Evolutionary conservation across 2,329 filamentous ascomycete genomes (phyloP).

Genomic region (Diplodia scrobiculata): DNA sequence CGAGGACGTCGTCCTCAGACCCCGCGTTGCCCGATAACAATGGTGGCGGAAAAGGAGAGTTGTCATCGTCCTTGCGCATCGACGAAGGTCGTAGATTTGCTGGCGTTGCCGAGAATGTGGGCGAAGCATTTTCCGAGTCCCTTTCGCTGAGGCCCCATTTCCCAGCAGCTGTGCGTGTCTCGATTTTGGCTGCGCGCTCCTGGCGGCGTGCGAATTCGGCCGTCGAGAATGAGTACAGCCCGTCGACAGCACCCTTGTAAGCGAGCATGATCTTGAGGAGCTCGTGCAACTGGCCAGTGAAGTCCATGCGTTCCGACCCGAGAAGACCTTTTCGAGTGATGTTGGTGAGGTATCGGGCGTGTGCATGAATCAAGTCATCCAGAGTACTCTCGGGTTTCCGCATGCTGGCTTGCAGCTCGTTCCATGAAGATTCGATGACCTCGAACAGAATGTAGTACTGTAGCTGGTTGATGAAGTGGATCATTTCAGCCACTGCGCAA

Average conservation of each 20-base stretch:
- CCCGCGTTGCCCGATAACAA: conserved; percentile 44
- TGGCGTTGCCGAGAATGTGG: conserved; percentile 34
- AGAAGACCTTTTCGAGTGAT: conserved; percentile 96
- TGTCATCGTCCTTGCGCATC: conserved; percentile 38
- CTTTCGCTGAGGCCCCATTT: conserved; percentile 65
- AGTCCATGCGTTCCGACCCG: conserved; percentile 70
- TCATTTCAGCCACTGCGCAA: conserved; percentile 92
- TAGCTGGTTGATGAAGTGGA: conserved; percentile 94
- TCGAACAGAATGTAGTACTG: conserved; percentile 99
- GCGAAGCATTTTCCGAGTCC: conserved; percentile 41
- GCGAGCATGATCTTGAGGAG: conserved; percentile 90
- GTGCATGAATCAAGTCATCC: conserved; percentile 90
- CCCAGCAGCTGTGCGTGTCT: conserved; percentile 65
- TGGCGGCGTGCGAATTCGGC: conserved; percentile 92
- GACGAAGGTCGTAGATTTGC: conserved; percentile 40
- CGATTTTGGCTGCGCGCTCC: conserved; percentile 73
- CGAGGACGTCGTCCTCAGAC: conserved; percentile 58
- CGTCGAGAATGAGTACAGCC: conserved; percentile 90
- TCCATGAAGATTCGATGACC: conserved; percentile 96
- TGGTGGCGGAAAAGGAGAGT: conserved; percentile 49
- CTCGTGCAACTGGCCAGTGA: conserved; percentile 88
- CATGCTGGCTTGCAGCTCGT: conserved; percentile 79
- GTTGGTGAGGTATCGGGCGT: conserved; percentile 84
- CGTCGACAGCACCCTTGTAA: conserved; percentile 91
- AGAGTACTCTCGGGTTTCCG: conserved; percentile 84